Evolutionary conservation across 2,329 filamentous ascomycete genomes (phyloP).

Genomic region (Paecilomyces fulvus): DNA sequence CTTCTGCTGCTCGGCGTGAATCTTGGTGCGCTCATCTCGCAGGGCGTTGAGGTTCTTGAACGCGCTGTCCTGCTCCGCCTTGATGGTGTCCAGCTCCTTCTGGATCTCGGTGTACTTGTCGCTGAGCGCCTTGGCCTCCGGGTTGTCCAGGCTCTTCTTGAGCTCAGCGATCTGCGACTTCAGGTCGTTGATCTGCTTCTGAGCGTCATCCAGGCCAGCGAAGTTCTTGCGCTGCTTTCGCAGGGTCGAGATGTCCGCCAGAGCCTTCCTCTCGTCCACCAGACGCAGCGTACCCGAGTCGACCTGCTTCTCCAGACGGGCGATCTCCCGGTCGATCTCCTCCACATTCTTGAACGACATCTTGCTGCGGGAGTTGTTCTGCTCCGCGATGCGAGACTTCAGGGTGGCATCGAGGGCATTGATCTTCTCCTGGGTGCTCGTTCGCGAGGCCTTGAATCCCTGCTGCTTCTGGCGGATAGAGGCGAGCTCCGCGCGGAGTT

Average conservation of each 20-base stretch:
- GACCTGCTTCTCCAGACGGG: constrained; percentile 72
- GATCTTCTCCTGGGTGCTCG: constrained; percentile 75
- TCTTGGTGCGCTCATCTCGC: constrained; percentile 74
- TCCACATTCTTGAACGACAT: constrained; percentile 79
- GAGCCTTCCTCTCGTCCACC: constrained; percentile 93
- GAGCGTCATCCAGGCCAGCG: constrained; percentile 68
- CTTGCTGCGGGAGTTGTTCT: constrained; percentile 75
- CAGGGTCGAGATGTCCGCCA: constrained; percentile 71
- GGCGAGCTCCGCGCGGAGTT: constrained; percentile 73
- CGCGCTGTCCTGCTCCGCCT: constrained; percentile 81
- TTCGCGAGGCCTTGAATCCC: constrained; percentile 73
- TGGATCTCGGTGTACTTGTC: constrained; percentile 80
- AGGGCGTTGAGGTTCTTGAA: constrained; percentile 82
- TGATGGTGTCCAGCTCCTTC: constrained; percentile 80
- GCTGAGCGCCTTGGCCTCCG: constrained; percentile 78
- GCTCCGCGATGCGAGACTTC: constrained; percentile 74
- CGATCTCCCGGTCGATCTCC: constrained; percentile 78
- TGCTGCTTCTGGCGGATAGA: constrained; percentile 82
- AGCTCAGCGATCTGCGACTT: constrained; percentile 82
- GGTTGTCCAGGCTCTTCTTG: constrained; percentile 82
- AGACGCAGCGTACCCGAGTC: constrained; percentile 87
- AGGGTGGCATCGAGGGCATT: constrained; percentile 85
- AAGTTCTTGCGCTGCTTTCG: constrained; percentile 91
- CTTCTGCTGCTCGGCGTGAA: constrained; percentile 77
- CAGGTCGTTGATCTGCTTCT: constrained; percentile 82